Conservation (phyloP, 2,329 filamentous ascomycete genomes). For the Byssochlamys sp. region DNA sequence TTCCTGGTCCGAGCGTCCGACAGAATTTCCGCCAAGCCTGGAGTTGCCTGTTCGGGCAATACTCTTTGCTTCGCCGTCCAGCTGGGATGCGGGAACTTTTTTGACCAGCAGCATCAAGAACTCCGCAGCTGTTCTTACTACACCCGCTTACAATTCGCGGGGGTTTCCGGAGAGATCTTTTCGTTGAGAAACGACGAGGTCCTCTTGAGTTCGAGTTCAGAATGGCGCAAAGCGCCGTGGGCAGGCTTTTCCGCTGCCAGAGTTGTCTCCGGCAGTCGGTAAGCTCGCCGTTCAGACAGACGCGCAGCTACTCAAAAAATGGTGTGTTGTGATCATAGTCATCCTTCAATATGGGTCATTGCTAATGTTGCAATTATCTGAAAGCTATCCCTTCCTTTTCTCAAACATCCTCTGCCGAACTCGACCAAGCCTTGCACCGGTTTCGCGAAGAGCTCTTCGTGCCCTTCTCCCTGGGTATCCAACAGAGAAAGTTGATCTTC, state of each 20-base stretch:
- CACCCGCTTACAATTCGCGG: not conserved
- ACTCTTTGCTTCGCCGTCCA: slow-evolving; percentile 7
- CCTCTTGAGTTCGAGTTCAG: slow-evolving; percentile 1
- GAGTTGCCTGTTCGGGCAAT: slow-evolving; percentile 15
- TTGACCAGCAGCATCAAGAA: slow-evolving; percentile 12
- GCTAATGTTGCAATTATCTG: slow-evolving; percentile 3
- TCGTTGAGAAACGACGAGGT: not conserved
- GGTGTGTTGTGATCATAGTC: slow-evolving; percentile 11
- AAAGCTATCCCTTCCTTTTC: slow-evolving; percentile 31
- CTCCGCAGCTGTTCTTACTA: not conserved
- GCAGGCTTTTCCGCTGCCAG: slow-evolving; percentile 30
- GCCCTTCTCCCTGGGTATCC: slow-evolving; percentile 27
- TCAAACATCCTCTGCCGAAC: slow-evolving; percentile 30
- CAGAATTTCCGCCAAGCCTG: slow-evolving; percentile 31
- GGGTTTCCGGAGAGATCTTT: not conserved
- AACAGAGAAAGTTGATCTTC: slow-evolving; percentile 33
- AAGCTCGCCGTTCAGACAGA: slow-evolving; percentile 20
- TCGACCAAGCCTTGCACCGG: slow-evolving; percentile 30
- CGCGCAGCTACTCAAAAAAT: slow-evolving; percentile 23
- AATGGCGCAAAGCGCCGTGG: slow-evolving; percentile 32
- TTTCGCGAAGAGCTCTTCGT: slow-evolving; percentile 38
- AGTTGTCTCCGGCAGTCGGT: slow-evolving; percentile 24
- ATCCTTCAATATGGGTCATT: not conserved
- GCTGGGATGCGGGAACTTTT: slow-evolving; percentile 13
- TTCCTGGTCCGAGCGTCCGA: slow-evolving; percentile 18